Base-by-base conservation (phyloP, 768 basidiomycete genomes). In the Lentinus tigrinus region DNA sequence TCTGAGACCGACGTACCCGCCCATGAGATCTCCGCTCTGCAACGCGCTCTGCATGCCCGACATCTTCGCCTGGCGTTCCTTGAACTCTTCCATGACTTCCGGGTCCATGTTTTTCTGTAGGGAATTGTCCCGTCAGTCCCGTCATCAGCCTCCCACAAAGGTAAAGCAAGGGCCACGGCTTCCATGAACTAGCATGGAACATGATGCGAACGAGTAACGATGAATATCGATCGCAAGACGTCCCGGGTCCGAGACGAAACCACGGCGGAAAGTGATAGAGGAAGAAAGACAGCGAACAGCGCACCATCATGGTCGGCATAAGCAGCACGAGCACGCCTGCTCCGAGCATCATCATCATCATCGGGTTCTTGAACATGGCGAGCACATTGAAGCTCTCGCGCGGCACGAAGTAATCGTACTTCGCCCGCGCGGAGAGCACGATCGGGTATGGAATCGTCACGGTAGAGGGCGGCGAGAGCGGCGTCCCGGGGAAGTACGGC, bases 361-460 rank as follows among this genome's bases (percentile, higher is more conserved):
- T 92, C 7, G 91, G 91, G 67, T 84, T 93, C 56, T 86, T 82
- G 66, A 93, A 76, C 88, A 93, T 91, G 52, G 76, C 83, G 56
- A 88, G 54, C 23, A 91, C 61, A 70, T 88, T 88, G 78, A 93
- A 93, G 17, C 85, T 83, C 69, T 91, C 81, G 31, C 70, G 81
- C 24, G 88, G 84, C 27, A 84, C 75, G 68, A 89, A 92, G 70
- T 87, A 93, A 49, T 66, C 74, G 65, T 84, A 77, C 68, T 78
- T 84, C 55, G 78, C 75, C 54, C 81, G 81, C 4, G 88, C 78
- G 1, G 72, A 66, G 48, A 93, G 68, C 10, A 73, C 70, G 47
- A 91, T 74, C 0, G 89, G 90, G 67, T 90, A 83, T 4, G 82
- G 74, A 10, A 91, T 77, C 19, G 79, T 66, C 36, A 85, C 71